Percentiles rank a stretch among this genome's conserved stretches.
phyloP scores from a whole-genome alignment of 176 grass and related monocot genomes.

The Musa beccarii region DNA sequence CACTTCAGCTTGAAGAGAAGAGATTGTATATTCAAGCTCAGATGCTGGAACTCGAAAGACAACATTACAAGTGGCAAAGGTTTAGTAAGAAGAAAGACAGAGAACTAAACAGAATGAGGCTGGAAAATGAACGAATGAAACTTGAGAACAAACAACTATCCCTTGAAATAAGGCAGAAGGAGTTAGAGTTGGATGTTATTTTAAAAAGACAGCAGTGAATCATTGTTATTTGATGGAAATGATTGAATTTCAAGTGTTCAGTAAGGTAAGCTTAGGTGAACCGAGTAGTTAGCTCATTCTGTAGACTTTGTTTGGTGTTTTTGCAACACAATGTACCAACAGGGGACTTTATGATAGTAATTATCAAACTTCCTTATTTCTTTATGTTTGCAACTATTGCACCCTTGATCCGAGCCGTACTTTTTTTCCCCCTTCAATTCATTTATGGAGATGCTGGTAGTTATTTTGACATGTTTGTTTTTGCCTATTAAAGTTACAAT shows the following conservation, averaged over 20 bases:
- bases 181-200: slow-evolving; percentile 47
- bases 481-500: no score
- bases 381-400: no score
- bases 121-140: slow-evolving; percentile 69
- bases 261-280: neutral
- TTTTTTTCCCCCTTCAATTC: no score
- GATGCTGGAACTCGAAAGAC: slow-evolving; percentile 56
- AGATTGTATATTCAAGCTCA: slow-evolving; percentile 44
- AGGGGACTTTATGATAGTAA: no score
- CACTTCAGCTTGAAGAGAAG: slow-evolving; percentile 38
- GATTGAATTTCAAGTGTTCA: neutral
- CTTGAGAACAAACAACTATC: slow-evolving; percentile 67
- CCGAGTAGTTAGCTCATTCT: no score
- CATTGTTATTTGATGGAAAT: neutral
- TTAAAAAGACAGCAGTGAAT: slow-evolving; percentile 31
- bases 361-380: no score
- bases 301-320: no score
- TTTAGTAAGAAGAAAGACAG: slow-evolving; percentile 65
- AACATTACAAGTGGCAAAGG: slow-evolving; percentile 53
- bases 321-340: no score
- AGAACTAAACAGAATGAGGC: slow-evolving; percentile 55
- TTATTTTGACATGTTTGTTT: no score
- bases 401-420: no score
- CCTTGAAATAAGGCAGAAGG: slow-evolving; percentile 60
- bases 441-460: no score